A percentile compares a stretch with the other conserved stretches of the same genome.
These are phyloP conservation scores for Ophioceras dolichostomum DNA, from an alignment of 2,329 filamentous ascomycete species.

Conservation along the genomic window DNA sequence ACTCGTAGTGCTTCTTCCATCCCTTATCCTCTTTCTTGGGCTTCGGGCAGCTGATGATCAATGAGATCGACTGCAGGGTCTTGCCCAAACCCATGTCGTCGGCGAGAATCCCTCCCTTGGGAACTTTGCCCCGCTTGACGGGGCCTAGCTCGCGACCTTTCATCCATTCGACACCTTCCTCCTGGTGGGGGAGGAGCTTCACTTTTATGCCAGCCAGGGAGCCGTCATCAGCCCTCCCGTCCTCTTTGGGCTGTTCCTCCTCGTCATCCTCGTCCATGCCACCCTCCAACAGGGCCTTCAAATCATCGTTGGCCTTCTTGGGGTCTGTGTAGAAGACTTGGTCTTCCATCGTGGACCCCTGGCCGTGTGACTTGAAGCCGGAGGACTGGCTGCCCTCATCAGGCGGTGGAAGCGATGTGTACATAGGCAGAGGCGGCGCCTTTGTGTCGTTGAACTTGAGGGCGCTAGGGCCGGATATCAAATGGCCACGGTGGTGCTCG, in stretches of 20 bases:
- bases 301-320: conserved; percentile 58
- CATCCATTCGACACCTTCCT: conserved; percentile 94
- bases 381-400: conserved; percentile 7
- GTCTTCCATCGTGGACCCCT: conserved; percentile 21
- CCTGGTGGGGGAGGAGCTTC: conserved; percentile 82
- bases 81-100: conserved; percentile 98
- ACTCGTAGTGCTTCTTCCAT: conserved; percentile 57
- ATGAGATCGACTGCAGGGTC: conserved; percentile 83
- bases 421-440: conserved; percentile 32
- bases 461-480: conserved; percentile 31
- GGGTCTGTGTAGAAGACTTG: conserved; percentile 55
- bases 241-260: conserved; percentile 40
- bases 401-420: conserved; percentile 27
- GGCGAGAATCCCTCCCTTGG: conserved; percentile 87
- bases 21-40: conserved; percentile 44
- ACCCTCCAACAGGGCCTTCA: conserved; percentile 73
- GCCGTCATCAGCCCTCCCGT: conserved; percentile 32
- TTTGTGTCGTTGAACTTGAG: conserved; percentile 35
- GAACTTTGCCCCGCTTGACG: conserved; percentile 67
- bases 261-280: conserved; percentile 61
- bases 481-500: conserved; percentile 42
- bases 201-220: conserved; percentile 70
- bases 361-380: conserved; percentile 16
- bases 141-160: conserved; percentile 78
- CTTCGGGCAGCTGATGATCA: conserved; percentile 74